Percentiles rank a stretch among this genome's conserved stretches.
phyloP scores from a whole-genome alignment of 352 stramenopile species.

The Phytophthora idaei region DNA sequence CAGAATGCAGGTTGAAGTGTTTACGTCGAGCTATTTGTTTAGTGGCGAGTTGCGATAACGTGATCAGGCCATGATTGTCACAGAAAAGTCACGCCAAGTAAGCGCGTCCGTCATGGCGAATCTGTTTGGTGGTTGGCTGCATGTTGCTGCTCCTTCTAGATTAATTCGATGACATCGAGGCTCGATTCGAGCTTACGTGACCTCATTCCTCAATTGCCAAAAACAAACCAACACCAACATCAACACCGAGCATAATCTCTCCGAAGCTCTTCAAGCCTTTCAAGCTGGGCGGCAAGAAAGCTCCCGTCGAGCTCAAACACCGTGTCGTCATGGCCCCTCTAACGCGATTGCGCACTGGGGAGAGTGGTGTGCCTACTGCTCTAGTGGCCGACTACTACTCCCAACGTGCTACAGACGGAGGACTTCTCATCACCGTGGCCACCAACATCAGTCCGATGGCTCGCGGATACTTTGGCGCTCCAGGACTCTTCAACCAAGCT shows the following conservation, averaged over 20 bases:
- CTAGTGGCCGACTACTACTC: not conserved
- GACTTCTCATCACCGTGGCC: not conserved
- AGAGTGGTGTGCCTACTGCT: not conserved
- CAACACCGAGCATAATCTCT: too few species aligned
- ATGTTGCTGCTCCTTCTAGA: too few species aligned
- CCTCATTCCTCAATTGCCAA: conserved; percentile 16
- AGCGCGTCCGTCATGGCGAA: too few species aligned
- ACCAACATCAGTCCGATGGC: not conserved
- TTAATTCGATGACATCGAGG: not conserved
- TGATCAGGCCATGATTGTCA: not conserved
- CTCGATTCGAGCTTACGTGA: not conserved
- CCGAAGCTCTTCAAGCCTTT: conserved; percentile 35
- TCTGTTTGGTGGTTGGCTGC: too few species aligned
- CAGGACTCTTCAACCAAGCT: not conserved
- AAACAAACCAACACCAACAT: not conserved
- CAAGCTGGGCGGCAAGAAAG: not conserved
- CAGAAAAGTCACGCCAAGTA: not conserved
- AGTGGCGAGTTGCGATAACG: not conserved
- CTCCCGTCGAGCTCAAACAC: not conserved
- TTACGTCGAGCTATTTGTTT: not conserved
- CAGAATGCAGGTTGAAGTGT: not conserved
- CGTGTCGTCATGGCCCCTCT: not conserved
- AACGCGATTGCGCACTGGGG: not conserved
- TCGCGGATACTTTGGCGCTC: not conserved
- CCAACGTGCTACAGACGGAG: not conserved